A percentile compares a stretch with the other conserved stretches of the same genome.
Evolutionary conservation across 208 protist genomes (phyloP).

Genomic region (Acanthamoeba quina): DNA sequence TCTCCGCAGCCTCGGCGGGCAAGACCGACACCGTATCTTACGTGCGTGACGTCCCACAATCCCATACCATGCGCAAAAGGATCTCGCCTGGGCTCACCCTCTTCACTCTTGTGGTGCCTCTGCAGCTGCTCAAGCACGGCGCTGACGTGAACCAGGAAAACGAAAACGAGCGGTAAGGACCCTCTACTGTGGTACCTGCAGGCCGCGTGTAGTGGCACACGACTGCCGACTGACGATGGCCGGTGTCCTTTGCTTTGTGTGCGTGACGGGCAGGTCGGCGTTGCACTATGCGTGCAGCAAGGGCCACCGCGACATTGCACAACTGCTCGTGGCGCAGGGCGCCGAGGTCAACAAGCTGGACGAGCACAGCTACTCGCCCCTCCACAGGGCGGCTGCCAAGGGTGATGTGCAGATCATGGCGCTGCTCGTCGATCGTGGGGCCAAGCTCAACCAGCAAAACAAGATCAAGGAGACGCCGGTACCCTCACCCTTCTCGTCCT

Average conservation of each 20-base stretch:
- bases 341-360: neutral
- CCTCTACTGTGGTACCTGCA: too few relatives aligned
- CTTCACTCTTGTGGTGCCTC: too few relatives aligned
- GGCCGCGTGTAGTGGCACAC: too few relatives aligned
- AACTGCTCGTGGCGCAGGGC: neutral
- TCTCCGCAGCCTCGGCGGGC: slow-evolving; percentile 25
- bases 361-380: slow-evolving; percentile 37
- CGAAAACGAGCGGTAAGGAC: neutral
- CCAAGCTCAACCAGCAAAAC: slow-evolving; percentile 28
- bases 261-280: neutral
- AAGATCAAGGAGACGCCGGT: slow-evolving; percentile 34
- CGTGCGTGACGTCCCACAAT: neutral
- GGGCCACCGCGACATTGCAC: slow-evolving; percentile 29
- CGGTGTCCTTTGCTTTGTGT: too few relatives aligned
- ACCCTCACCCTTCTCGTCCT: neutral
- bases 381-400: slow-evolving; percentile 20
- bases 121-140: slow-evolving; percentile 39
- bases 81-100: neutral
- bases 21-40: slow-evolving; percentile 4
- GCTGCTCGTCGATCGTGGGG: neutral
- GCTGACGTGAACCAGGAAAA: slow-evolving; percentile 13
- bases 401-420: slow-evolving; percentile 34
- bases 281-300: slow-evolving; percentile 69
- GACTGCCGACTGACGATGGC: too few relatives aligned
- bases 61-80: neutral